A percentile compares a stretch with the other conserved stretches of the same genome.
phyloP scores from a whole-genome alignment of 805 yeast species.

The Pichia membranifaciens region DNA sequence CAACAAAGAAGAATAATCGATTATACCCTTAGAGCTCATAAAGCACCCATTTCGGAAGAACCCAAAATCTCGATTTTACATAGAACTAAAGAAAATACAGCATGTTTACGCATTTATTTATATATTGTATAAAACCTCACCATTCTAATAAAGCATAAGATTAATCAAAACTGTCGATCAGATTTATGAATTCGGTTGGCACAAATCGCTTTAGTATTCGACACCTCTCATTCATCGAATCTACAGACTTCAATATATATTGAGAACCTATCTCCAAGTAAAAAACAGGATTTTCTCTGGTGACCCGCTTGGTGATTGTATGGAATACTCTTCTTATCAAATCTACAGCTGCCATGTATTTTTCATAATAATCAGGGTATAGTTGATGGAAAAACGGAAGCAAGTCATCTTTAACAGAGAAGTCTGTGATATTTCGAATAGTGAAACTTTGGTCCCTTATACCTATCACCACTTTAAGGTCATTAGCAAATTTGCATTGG shows the following conservation, averaged over 20 bases:
- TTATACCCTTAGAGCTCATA: no score
- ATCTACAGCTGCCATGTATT: conserved; percentile 6
- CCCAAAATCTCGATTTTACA: no score
- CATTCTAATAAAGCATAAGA: no score
- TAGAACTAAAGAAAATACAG: no score
- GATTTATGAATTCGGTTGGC: conserved; percentile 3
- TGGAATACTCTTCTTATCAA: conserved; percentile 9
- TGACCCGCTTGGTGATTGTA: conserved; percentile 2
- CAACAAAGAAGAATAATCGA: no score
- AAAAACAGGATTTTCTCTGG: conserved; percentile 3
- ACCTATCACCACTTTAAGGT: conserved; percentile 12
- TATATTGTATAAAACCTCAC: no score
- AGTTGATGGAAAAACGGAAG: conserved; percentile 8
- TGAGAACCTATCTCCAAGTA: conserved; percentile 3
- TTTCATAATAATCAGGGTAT: conserved; percentile 3
- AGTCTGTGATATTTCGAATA: conserved; percentile 10
- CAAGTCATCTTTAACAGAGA: conserved; percentile 9
- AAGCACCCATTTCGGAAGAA: no score
- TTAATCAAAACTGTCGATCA: not conserved
- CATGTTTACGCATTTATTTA: no score
- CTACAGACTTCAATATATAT: not conserved
- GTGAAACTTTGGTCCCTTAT: conserved; percentile 14
- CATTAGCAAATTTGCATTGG: conserved; percentile 15
- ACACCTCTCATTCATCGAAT: not conserved
- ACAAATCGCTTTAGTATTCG: not conserved